Evolutionary conservation across 2,329 filamentous ascomycete genomes (phyloP), one percentile per base, ranked within the genome.

Genomic region (Xylariomycetidae sp.): DNA sequence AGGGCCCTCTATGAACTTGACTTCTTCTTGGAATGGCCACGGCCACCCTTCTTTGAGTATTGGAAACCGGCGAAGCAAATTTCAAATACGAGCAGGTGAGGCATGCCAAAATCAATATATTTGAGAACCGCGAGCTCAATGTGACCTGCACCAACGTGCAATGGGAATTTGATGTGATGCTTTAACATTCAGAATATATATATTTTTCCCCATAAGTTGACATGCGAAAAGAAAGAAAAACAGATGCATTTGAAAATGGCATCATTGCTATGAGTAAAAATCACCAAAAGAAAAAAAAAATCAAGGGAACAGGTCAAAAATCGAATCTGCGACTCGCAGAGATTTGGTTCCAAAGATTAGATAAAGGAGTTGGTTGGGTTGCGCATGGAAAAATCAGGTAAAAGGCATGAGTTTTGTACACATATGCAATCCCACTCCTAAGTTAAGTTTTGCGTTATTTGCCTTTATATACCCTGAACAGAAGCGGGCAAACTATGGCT

Each of bases 351-450:
- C 44, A 46, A 46, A 46, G 44, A 46, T 46, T 46, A 34, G 37
- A 36, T 36, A 46, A 45, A 40, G 44, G 44, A 46, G 44, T 40
- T 37, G 38, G 36, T 31, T 46, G 44, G 44, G 44, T 44, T 40
- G 17, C 36, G 38, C 41, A 46, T 37, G 44, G 41, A 44, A 40
- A 37, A 42, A 40, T 46, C 39, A 42, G 44, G 44, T 46, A 46
- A 46, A 46, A 46, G 44, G 44, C 44, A 46, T 42, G 39, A 46
- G 36, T 40, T 37, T 40, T 44, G 37, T 46, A 37, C 44, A 45
- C 41, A 42, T 46, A 46, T 38, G 28, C 41, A 44, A 42, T 44
- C 44, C 44, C 44, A 40, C 44, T 46, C 44, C 44, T 42, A 31
- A 37, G 6, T 13, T 11, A 15, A 19, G 25, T 2, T 3, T 7